Evolutionary conservation across 108 stramenopile species (phyloP), one percentile per base, ranked within the genome.

Genomic region (Nitzschia putrida): DNA sequence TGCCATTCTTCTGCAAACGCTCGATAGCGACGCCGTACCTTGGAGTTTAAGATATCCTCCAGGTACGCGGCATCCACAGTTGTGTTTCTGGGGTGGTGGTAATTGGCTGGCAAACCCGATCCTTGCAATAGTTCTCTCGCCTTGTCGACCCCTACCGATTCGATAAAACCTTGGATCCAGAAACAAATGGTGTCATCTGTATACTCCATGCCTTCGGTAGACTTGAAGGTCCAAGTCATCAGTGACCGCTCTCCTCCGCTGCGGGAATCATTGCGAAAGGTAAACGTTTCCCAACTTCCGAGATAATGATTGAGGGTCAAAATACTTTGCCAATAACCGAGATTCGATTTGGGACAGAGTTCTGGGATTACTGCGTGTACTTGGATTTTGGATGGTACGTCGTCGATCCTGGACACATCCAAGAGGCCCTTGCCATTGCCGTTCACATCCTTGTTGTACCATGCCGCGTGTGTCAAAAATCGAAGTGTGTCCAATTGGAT

Each of bases 241-340:
- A 34, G 29, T 4, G 29, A 34, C 29, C 29, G 29, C 4, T 34
- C 29, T 34, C 29, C 29, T 14, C 76, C 76, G 9, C 61, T 61
- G 8, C 76, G 57, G 25, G 68, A 61, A 57, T 76, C 76, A 8
- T 61, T 63, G 9, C 76, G 60, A 51, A 63, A 64, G 21, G 25
- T 11, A 37, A 53, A 78, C 18, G 47, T 52, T 38, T 78, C 40
- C 50, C 43, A 37, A 53, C 43, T 72, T 12, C 77, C 71, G 24
- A 72, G 38, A 53, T 78, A 78, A 34, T 78, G 77, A 64, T 72
- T 61, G 1, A 72, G 53, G 22, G 12, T 26, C 7, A 72, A 72
- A 9, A 51, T 50, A 20, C 52, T 55, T 14, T 64, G 45, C 18
- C 25, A 23, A 38, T 59, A n/a, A 43, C 55, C 53, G 52, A 72